Base-by-base conservation (phyloP, 352 stramenopile genomes). In the Pythium insidiosum region DNA sequence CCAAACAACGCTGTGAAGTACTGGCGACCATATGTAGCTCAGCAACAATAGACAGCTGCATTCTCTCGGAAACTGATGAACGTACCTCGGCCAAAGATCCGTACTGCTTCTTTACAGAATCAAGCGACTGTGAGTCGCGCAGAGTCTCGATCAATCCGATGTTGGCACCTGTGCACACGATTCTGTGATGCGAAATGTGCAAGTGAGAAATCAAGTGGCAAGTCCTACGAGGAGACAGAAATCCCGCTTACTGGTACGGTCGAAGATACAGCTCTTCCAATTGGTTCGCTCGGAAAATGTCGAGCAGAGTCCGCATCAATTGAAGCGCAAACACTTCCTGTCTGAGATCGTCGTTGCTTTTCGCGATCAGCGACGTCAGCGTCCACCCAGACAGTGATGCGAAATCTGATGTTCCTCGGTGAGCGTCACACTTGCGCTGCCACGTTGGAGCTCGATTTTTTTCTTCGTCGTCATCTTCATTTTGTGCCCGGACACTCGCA, bases 111-210 rank as follows among this genome's bases (percentile, higher is more conserved):
- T 96, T 97, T 28, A 96, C 53, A 1, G 77, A 74, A 58, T 98
- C 89, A 39, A 98, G 70, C 19, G 88, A 97, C 34, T 96, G 75
- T 16, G 89, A 66, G 66, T 97, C 90, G 6, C 72, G 71, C 12
- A 98, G 69, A 41, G 83, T 90, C 65, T 97, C 85, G 47, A 97
- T 95, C 18, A 97, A 73, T 15, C 89, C 93, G n/a, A 85, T 88
- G 19, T 77, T 80, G 10, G 74, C 53, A 22, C 79, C 73, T 2
- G 91, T 97, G 24, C 79, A 84, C 25, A 97, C 54, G 38, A 98
- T 97, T 11, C 61, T 70, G n/a, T 11, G 31, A 6, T 6, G 43
- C 25, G 25, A 16, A 15, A 5, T 19, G 31, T 26, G 15, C 30
- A 25, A 21, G 26, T 21, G 21, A 33, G 7, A 33, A 33, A 38